A percentile compares a stretch with the other conserved stretches of the same genome.
These are phyloP conservation scores for Coniosporium tulheliwenetii DNA, from an alignment of 2,329 filamentous ascomycete genomes.

Conservation along the genomic window DNA sequence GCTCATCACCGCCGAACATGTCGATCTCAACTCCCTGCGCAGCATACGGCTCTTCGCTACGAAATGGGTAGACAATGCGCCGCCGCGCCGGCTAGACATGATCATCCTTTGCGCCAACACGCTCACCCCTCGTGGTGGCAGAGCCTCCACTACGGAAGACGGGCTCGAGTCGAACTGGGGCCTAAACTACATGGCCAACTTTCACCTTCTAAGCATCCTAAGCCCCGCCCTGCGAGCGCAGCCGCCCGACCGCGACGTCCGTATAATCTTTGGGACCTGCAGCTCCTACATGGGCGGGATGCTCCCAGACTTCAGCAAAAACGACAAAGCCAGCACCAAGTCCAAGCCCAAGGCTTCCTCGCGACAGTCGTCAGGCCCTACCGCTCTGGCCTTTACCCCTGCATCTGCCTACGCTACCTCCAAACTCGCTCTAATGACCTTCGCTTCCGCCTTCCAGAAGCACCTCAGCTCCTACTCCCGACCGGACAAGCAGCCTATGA, in stretches of 20 bases:
- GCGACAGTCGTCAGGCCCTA: slow-evolving; percentile 2
- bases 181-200: slow-evolving; percentile 90
- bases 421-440: slow-evolving; percentile 68
- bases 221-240: slow-evolving; percentile 82
- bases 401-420: slow-evolving; percentile 31
- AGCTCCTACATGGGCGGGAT: slow-evolving; percentile 72
- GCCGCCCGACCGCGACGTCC: slow-evolving; percentile 83
- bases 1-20: slow-evolving; percentile 88
- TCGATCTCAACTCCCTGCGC: slow-evolving; percentile 76
- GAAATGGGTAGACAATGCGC: slow-evolving; percentile 93
- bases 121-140: slow-evolving; percentile 51
- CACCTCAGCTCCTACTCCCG: slow-evolving; percentile 73
- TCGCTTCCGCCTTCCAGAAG: slow-evolving; percentile 82
- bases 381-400: slow-evolving; percentile 23
- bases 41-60: slow-evolving; percentile 88
- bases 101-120: slow-evolving; percentile 75
- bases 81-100: slow-evolving; percentile 78
- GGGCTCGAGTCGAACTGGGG: slow-evolving; percentile 85
- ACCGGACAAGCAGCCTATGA: slow-evolving; percentile 69
- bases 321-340: slow-evolving; percentile 38
- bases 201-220: slow-evolving; percentile 82
- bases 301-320: slow-evolving; percentile 43
- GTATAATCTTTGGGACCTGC: slow-evolving; percentile 76
- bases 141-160: slow-evolving; percentile 49
- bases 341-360: slow-evolving; percentile 1